These are phyloP conservation scores for Paramecium primaurelia DNA, from an alignment of 73 alveolate genomes.

Conservation along the genomic window DNA sequence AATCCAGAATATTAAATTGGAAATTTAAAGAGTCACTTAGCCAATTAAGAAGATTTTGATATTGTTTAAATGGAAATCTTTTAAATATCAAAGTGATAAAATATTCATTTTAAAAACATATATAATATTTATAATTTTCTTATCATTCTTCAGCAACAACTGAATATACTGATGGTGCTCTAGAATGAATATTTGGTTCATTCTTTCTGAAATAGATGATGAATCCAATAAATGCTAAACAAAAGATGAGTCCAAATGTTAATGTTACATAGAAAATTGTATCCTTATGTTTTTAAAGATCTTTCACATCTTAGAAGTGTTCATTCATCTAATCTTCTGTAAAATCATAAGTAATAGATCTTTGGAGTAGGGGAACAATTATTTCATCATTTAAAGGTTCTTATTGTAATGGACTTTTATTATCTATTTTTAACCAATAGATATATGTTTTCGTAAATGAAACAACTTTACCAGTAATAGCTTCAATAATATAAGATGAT, in stretches of 20 bases:
- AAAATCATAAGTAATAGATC: neutral
- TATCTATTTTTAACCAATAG: slow-evolving; percentile 27
- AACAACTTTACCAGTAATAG: neutral
- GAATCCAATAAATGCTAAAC: neutral
- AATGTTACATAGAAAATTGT: neutral
- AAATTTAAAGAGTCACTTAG: neutral
- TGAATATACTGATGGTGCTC: neutral
- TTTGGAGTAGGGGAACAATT: neutral
- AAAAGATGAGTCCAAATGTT: neutral
- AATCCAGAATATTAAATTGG: neutral
- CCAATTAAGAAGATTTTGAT: neutral
- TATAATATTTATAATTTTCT: neutral
- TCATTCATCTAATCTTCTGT: neutral
- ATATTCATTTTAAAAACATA: neutral
- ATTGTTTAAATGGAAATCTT: neutral
- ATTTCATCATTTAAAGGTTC: neutral
- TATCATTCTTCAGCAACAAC: neutral
- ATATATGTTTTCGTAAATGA: neutral
- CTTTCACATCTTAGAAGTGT: slow-evolving; percentile 1
- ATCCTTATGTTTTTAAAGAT: neutral
- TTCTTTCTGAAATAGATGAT: neutral
- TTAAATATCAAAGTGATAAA: neutral
- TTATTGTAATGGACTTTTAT: neutral
- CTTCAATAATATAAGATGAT: neutral
- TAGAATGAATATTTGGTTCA: neutral